Conservation (phyloP, 1,139 yeast species). For the Komagataea norvegica region DNA sequence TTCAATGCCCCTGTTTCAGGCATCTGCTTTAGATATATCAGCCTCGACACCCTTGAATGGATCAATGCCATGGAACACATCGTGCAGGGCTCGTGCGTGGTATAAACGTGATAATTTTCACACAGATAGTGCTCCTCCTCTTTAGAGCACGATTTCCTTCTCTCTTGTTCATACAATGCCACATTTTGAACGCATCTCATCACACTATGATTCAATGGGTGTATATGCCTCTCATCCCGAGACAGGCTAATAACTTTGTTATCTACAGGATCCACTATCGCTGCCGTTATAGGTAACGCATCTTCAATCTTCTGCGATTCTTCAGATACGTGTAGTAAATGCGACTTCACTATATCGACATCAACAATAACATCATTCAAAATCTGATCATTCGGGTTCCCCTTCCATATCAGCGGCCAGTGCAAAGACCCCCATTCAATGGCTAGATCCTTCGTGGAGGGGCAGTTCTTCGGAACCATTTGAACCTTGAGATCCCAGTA, state of each 20-base stretch:
- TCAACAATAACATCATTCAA: constrained; percentile 50
- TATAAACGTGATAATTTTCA: constrained; percentile 69
- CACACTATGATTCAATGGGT: constrained; percentile 66
- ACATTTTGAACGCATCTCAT: constrained; percentile 59
- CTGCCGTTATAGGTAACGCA: constrained; percentile 37
- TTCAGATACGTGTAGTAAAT: constrained; percentile 35
- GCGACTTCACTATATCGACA: constrained; percentile 36
- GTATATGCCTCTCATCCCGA: constrained; percentile 36
- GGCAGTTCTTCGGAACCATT: constrained; percentile 48
- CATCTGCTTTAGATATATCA: constrained; percentile 54
- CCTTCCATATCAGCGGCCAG: constrained; percentile 96
- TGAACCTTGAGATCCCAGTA: constrained; percentile 26
- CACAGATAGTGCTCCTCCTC: constrained; percentile 53
- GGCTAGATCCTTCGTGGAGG: constrained; percentile 60
- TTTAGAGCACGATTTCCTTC: constrained; percentile 10
- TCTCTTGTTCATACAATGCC: constrained; percentile 18
- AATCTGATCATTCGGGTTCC: constrained; percentile 78
- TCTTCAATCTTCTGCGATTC: constrained; percentile 24
- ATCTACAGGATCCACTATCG: constrained; percentile 45
- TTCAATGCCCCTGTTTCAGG: constrained; percentile 50
- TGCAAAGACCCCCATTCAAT: constrained; percentile 55
- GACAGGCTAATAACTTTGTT: constrained; percentile 34
- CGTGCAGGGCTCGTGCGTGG: constrained; percentile 93
- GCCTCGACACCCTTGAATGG: constrained; percentile 75
- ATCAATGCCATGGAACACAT: constrained; percentile 97